phyloP scores from a whole-genome alignment of 495 filamentous ascomycete genomes.

The Neurospora cerealis region DNA sequence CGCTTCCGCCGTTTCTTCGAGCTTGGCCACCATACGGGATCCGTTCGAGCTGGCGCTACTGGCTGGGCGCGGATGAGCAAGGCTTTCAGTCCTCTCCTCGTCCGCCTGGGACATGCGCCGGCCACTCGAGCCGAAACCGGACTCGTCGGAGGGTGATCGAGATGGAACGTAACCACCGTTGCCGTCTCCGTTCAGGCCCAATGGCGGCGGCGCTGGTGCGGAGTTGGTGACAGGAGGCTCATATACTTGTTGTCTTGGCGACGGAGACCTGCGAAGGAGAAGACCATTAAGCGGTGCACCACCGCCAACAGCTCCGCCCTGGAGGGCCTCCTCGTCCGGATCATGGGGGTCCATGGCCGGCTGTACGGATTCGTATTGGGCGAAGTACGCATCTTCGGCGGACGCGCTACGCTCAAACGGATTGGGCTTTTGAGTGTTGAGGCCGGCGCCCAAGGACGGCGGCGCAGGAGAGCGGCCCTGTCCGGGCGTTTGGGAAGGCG shows the following conservation, averaged over 20 bases:
- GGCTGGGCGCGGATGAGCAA: slow-evolving; percentile 37
- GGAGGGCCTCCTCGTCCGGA: slow-evolving; percentile 47
- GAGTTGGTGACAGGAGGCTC: neutral
- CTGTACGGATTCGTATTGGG: slow-evolving; percentile 80
- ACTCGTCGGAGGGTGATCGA: neutral
- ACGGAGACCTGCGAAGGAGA: neutral
- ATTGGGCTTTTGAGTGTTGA: slow-evolving; percentile 20
- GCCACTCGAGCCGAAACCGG: neutral
- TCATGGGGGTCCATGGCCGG: slow-evolving; percentile 87
- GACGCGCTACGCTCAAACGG: slow-evolving; percentile 20
- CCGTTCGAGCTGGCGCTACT: slow-evolving; percentile 45
- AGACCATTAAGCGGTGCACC: neutral
- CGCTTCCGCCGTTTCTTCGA: slow-evolving; percentile 54
- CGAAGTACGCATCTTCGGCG: slow-evolving; percentile 70
- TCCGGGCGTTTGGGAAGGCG: slow-evolving; percentile 66
- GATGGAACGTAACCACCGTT: neutral
- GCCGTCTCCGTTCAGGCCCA: slow-evolving; percentile 16
- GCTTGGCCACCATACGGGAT: slow-evolving; percentile 49
- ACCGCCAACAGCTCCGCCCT: neutral
- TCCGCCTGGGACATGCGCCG: slow-evolving; percentile 14
- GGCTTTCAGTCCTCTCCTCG: slow-evolving; percentile 13
- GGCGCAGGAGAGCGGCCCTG: slow-evolving; percentile 52
- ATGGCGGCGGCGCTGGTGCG: slow-evolving; percentile 22
- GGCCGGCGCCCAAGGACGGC: neutral
- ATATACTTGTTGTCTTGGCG: neutral